phyloP scores from a whole-genome alignment of 805 yeast species.

The Candida lessepsii region DNA sequence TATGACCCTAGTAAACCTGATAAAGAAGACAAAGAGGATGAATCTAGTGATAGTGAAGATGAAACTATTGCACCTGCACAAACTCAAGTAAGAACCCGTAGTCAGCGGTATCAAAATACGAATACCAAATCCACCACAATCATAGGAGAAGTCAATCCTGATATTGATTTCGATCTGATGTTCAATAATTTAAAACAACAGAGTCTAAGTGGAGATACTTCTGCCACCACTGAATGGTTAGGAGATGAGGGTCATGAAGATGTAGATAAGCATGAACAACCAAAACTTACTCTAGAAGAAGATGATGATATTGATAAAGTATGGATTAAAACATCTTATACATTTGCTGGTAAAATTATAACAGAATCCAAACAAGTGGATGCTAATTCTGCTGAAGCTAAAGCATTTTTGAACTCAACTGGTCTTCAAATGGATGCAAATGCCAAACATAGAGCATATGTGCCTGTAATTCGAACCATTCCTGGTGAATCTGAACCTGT shows the following conservation, averaged over 20 bases:
- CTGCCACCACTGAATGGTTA: slow-evolving; percentile 3
- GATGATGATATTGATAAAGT: slow-evolving; percentile 48
- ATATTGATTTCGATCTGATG: slow-evolving; percentile 32
- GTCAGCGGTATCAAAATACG: slow-evolving; percentile 50
- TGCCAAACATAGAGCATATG: slow-evolving; percentile 24
- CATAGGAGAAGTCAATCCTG: slow-evolving; percentile 12
- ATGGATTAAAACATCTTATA: slow-evolving; percentile 72
- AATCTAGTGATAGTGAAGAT: slow-evolving; percentile 32
- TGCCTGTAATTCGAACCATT: slow-evolving; percentile 33
- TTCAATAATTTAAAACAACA: slow-evolving; percentile 23
- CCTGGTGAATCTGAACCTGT: slow-evolving; percentile 31
- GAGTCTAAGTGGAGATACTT: slow-evolving; percentile 15
- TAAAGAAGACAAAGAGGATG: slow-evolving; percentile 18
- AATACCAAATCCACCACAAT: neutral
- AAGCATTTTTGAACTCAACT: slow-evolving; percentile 66
- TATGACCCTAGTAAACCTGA: slow-evolving; percentile 28
- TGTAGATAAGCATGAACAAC: slow-evolving; percentile 1
- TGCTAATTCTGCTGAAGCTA: slow-evolving; percentile 79
- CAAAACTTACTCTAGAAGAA: neutral
- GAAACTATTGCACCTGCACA: slow-evolving; percentile 46
- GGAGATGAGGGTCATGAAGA: slow-evolving; percentile 8
- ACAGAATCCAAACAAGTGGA: slow-evolving; percentile 79
- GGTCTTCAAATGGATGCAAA: slow-evolving; percentile 20
- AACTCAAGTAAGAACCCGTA: slow-evolving; percentile 68
- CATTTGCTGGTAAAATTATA: slow-evolving; percentile 83